Percentiles rank a stretch among this genome's conserved stretches.
These are phyloP conservation scores for Tilletiaria anomala DNA, from an alignment of 1,284 basidiomycete genomes.

Conservation along the genomic window DNA sequence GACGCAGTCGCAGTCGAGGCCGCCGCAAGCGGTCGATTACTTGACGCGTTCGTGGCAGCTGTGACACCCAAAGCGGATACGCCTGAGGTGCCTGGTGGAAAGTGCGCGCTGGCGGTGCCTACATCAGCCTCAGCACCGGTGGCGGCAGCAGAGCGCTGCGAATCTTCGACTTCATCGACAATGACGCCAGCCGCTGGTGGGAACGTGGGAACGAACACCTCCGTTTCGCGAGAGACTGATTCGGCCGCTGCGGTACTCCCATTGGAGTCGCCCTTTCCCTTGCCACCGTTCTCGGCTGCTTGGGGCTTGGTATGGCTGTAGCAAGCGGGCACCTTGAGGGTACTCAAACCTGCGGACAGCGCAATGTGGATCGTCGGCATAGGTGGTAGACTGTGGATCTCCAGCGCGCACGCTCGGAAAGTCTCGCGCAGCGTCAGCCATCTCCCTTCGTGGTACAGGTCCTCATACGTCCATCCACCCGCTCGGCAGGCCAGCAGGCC, in stretches of 20 bases:
- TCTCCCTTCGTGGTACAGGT: slow-evolving; percentile 16
- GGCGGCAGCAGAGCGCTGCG: background rate
- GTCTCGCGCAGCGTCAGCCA: slow-evolving; percentile 13
- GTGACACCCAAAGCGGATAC: background rate
- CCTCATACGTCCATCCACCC: slow-evolving; percentile 16
- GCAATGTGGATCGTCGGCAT: slow-evolving; percentile 30
- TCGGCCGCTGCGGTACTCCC: background rate
- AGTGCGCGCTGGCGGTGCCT: background rate
- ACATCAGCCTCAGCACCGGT: background rate
- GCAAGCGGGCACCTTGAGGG: slow-evolving; percentile 28
- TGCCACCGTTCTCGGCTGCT: background rate
- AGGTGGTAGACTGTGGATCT: slow-evolving; percentile 21
- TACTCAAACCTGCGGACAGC: slow-evolving; percentile 24
- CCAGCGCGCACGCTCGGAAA: slow-evolving; percentile 18
- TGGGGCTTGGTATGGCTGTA: slow-evolving; percentile 6
- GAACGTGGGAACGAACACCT: no score
- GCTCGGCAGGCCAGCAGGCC: slow-evolving; percentile 26
- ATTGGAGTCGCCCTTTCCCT: background rate
- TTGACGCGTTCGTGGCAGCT: no score
- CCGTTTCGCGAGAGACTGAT: no score
- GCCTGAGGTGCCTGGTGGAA: background rate
- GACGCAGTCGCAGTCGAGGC: background rate
- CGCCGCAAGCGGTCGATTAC: no score
- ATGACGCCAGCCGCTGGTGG: no score
- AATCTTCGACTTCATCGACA: background rate